phyloP scores from a whole-genome alignment of 2,329 filamentous ascomycete genomes.

The Aspergillus piperis region DNA sequence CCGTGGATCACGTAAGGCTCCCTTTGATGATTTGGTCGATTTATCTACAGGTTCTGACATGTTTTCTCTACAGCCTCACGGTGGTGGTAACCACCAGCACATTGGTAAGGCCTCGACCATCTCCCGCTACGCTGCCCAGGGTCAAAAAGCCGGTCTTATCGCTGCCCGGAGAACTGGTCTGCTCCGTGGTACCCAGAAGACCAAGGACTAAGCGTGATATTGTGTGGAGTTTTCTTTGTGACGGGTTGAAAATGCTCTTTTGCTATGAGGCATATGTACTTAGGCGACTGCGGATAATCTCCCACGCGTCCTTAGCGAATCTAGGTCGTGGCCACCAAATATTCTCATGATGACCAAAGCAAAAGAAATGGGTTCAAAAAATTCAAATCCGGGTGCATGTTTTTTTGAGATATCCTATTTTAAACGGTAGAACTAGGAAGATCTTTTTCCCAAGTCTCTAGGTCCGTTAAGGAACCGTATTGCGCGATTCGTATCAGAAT shows the following conservation, averaged over 20 bases:
- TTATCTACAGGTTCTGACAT: constrained; percentile 17
- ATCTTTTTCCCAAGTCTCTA: too few relatives aligned
- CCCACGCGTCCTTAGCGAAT: constrained; percentile 43
- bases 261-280: constrained; percentile 46
- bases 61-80: constrained; percentile 64
- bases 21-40: neutral
- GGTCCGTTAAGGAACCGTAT: too few relatives aligned
- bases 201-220: constrained; percentile 79
- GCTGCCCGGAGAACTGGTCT: constrained; percentile 99
- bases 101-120: constrained; percentile 99
- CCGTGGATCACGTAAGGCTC: constrained; percentile 81
- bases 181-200: constrained; percentile 99
- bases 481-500: too few relatives aligned
- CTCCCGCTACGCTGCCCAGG: constrained; percentile 93
- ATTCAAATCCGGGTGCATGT: constrained; percentile 19
- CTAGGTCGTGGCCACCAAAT: constrained; percentile 43
- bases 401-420: constrained; percentile 11
- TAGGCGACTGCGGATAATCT: constrained; percentile 44
- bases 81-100: constrained; percentile 99
- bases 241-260: constrained; percentile 44
- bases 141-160: constrained; percentile 99
- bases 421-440: too few relatives aligned
- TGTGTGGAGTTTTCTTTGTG: constrained; percentile 61
- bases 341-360: constrained; percentile 32
- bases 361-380: constrained; percentile 32